Percentiles rank a stretch among this genome's conserved stretches.
Evolutionary conservation across 2,329 filamentous ascomycete genomes (phyloP).

Genomic region (Colletotrichum trifolii): DNA sequence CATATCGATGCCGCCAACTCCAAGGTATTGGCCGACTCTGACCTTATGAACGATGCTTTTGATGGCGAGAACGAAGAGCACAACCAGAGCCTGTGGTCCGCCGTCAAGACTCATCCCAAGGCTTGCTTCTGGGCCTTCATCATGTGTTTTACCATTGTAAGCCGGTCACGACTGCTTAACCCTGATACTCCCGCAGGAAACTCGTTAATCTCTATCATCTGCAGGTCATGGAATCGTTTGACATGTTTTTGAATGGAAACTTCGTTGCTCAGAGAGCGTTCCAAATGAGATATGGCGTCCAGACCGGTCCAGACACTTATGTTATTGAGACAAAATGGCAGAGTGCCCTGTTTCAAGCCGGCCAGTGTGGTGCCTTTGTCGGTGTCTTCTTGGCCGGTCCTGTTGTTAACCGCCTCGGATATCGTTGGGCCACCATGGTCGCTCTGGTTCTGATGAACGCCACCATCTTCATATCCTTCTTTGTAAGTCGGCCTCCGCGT

Average conservation of each 20-base stretch:
- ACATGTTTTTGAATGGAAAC: slow-evolving; percentile 59
- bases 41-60: slow-evolving; percentile 53
- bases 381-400: slow-evolving; percentile 52
- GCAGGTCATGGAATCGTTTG: slow-evolving; percentile 62
- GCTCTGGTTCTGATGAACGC: slow-evolving; percentile 45
- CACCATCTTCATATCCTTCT: slow-evolving; percentile 61
- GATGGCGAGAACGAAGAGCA: slow-evolving; percentile 57
- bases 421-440: slow-evolving; percentile 49
- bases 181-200: too few relatives aligned
- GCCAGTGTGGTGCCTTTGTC: slow-evolving; percentile 49
- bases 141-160: slow-evolving; percentile 63
- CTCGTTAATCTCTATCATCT: neutral
- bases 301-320: slow-evolving; percentile 14
- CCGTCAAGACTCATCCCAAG: slow-evolving; percentile 53
- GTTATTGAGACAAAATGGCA: slow-evolving; percentile 56
- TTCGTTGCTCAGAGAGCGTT: slow-evolving; percentile 57
- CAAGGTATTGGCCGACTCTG: slow-evolving; percentile 48
- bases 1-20: slow-evolving; percentile 45
- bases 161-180: slow-evolving; percentile 28
- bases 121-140: slow-evolving; percentile 59
- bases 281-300: slow-evolving; percentile 50
- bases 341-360: slow-evolving; percentile 47
- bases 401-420: slow-evolving; percentile 49
- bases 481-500: slow-evolving; percentile 46
- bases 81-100: slow-evolving; percentile 51